Percentiles rank a stretch among this genome's conserved stretches.
These are phyloP conservation scores for Didymella keratinophila DNA, from an alignment of 2,329 filamentous ascomycete species.

Conservation along the genomic window DNA sequence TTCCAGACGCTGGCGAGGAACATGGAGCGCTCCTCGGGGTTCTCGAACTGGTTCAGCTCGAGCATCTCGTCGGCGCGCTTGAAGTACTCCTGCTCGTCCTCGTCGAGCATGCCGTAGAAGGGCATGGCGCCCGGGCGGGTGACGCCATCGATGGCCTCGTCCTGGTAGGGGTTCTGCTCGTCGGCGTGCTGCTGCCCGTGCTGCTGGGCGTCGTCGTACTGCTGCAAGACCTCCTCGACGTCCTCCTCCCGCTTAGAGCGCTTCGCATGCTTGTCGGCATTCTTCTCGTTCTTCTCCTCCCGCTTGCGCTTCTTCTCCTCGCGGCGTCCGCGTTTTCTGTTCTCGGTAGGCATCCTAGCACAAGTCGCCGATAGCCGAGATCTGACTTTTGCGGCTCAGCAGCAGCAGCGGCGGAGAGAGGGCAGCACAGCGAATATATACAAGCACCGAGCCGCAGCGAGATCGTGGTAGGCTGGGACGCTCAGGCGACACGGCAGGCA, in stretches of 20 bases:
- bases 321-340: constrained; percentile 65
- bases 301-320: constrained; percentile 62
- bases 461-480: neutral
- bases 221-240: constrained; percentile 19
- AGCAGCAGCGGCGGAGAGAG: constrained; percentile 1
- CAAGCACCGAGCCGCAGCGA: neutral
- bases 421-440: constrained; percentile 9
- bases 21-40: constrained; percentile 65
- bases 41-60: constrained; percentile 85
- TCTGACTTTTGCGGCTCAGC: constrained; percentile 14
- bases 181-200: constrained; percentile 18
- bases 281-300: constrained; percentile 51
- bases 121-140: constrained; percentile 65
- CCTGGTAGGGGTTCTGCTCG: constrained; percentile 21
- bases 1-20: constrained; percentile 81
- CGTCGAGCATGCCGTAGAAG: constrained; percentile 92
- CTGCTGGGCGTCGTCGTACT: constrained; percentile 30
- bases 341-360: constrained; percentile 64
- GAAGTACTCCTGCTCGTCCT: constrained; percentile 96
- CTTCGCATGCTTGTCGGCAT: constrained; percentile 50
- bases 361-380: constrained; percentile 27
- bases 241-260: constrained; percentile 39
- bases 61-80: constrained; percentile 87
- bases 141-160: constrained; percentile 41
- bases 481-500: constrained; percentile 15